Conservation (phyloP, 169 alveolate species). For the Plasmodium falciparum region DNA sequence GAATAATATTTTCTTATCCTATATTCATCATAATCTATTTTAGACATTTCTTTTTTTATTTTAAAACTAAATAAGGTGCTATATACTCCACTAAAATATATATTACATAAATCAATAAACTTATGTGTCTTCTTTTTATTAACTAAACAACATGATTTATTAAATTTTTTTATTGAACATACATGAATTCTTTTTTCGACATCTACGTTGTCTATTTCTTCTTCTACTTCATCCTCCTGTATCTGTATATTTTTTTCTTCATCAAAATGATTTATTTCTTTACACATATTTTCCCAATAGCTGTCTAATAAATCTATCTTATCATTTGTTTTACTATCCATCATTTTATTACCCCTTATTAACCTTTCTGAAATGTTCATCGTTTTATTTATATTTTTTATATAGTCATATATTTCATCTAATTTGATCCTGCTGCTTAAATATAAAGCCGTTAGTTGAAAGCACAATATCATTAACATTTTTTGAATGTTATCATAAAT, state of each 20-base stretch:
- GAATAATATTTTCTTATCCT: conserved; percentile 34
- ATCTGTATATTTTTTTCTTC: background rate
- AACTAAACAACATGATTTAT: background rate
- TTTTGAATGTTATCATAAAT: conserved; percentile 19
- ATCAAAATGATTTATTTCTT: conserved; percentile 2
- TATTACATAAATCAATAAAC: conserved; percentile 20
- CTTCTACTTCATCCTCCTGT: background rate
- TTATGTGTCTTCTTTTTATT: conserved; percentile 8
- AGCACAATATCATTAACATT: conserved; percentile 34
- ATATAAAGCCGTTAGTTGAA: conserved; percentile 25
- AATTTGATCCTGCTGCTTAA: conserved; percentile 12
- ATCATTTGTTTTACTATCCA: background rate
- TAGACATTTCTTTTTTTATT: conserved; percentile 13
- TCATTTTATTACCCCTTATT: background rate
- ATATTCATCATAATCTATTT: conserved; percentile 54
- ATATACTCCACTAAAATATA: conserved; percentile 25
- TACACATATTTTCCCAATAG: background rate
- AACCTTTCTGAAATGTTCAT: background rate
- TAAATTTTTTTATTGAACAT: background rate
- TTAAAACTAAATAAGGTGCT: conserved; percentile 19
- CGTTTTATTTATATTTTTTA: background rate
- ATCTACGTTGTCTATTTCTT: background rate
- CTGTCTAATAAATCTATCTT: background rate
- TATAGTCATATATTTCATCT: conserved; percentile 6
- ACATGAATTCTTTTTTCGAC: background rate